These are phyloP conservation scores for Cyclotella kingstonii DNA, from an alignment of 108 stramenopile species.

Conservation along the genomic window DNA sequence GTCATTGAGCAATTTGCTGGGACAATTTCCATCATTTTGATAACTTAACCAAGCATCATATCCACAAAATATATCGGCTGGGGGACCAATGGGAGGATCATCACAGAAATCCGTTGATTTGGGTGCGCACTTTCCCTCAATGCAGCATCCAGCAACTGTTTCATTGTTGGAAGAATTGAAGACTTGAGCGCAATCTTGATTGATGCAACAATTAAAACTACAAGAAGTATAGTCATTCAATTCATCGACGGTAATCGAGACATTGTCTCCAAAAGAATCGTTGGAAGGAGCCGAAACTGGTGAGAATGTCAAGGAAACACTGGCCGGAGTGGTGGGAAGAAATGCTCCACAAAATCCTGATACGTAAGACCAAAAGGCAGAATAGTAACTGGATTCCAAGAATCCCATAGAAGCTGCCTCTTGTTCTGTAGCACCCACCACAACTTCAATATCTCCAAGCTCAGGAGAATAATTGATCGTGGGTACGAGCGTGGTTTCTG, in stretches of 20 bases:
- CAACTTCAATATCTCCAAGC: slow-evolving; percentile 9
- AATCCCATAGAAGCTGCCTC: slow-evolving; percentile 7
- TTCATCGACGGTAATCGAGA: background rate
- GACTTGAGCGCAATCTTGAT: background rate
- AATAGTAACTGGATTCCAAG: slow-evolving; percentile 19
- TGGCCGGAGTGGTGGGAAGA: background rate
- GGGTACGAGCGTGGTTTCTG: slow-evolving; percentile 18
- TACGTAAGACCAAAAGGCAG: slow-evolving; percentile 26
- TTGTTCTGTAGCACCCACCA: background rate
- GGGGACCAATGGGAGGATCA: slow-evolving; percentile 1
- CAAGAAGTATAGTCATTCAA: background rate
- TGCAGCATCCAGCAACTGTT: slow-evolving; percentile 4
- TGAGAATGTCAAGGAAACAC: background rate
- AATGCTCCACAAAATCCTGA: slow-evolving; percentile 5
- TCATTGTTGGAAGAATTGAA: background rate
- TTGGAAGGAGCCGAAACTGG: background rate
- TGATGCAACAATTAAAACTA: slow-evolving; percentile 13
- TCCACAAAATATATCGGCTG: slow-evolving; percentile 3
- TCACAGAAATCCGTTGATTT: background rate
- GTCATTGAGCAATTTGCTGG: background rate
- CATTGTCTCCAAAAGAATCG: background rate
- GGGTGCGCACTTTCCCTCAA: slow-evolving; percentile 1
- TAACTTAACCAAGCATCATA: slow-evolving; percentile 1
- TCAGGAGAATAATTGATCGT: slow-evolving; percentile 5
- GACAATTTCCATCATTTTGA: slow-evolving; percentile 17